Conservation (phyloP, 2,329 filamentous ascomycete species). For the Berkeleyomyces rouxiae region DNA sequence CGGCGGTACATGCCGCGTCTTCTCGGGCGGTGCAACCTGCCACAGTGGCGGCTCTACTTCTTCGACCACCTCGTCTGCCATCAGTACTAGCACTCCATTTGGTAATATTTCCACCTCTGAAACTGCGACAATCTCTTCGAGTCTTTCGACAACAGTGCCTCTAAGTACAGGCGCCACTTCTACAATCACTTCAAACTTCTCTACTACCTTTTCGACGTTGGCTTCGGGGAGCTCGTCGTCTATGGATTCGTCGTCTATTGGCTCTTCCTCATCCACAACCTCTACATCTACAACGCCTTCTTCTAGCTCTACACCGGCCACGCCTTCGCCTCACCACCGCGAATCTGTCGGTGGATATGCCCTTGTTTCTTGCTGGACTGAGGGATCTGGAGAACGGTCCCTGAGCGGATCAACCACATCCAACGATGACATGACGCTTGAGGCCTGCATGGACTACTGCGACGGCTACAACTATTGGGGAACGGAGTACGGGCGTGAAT, state of each 20-base stretch:
- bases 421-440: slow-evolving; percentile 33
- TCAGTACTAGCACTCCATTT: not conserved
- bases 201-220: not conserved
- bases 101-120: not conserved
- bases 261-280: not conserved
- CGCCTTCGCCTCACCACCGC: slow-evolving; percentile 21
- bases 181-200: slow-evolving; percentile 5
- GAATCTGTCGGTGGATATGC: slow-evolving; percentile 27
- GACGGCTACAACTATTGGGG: slow-evolving; percentile 31
- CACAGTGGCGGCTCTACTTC: not conserved
- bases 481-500: slow-evolving; percentile 35
- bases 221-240: not conserved
- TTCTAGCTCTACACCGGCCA: not conserved
- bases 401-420: slow-evolving; percentile 25
- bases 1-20: slow-evolving; percentile 27
- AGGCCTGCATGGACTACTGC: slow-evolving; percentile 31
- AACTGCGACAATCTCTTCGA: not conserved
- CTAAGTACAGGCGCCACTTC: not conserved
- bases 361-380: slow-evolving; percentile 33
- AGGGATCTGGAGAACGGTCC: slow-evolving; percentile 28
- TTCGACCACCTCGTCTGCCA: slow-evolving; percentile 13
- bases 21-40: slow-evolving; percentile 23
- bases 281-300: slow-evolving; percentile 16
- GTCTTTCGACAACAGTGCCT: slow-evolving; percentile 14
- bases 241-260: not conserved